Evolutionary conservation across 768 basidiomycete species (phyloP), one percentile per base, ranked within the genome.

Genomic region (Rhizopogon sp.): DNA sequence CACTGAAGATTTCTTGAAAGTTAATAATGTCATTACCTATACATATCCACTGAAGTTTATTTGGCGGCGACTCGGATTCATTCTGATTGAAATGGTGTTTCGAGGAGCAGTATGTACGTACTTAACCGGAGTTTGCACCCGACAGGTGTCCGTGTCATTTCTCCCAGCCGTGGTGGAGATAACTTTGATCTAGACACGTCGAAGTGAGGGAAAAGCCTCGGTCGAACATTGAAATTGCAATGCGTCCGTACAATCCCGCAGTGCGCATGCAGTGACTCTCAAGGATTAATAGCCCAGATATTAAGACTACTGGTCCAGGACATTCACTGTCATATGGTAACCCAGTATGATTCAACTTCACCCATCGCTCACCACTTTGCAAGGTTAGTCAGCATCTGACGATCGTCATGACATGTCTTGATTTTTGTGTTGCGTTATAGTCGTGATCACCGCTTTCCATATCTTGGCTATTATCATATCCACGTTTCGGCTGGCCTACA

Each of bases 401-500:
- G 7, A 43, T 6, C 42, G 6, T 43, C 22, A 43, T 25, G 42
- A 20, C 22, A 14, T 13, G 42, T 25, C 42, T 25, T 43, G 22
- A 43, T 14, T 1, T 11, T 4, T 25, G 11, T 25, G 6, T 43
- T 43, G 42, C 10, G 22, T 25, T 20, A 43, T 33, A 33, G 42
- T 25, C 42, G 3, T 22, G 13, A 22, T 43, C 22, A 43, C 42
- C 2, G 29, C 40, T 25, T 46, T 57, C 44, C 56, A 57, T 39
- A 39, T 35, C 20, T 31, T 39, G 14, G 33, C 52, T 39, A 37
- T 57, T 16, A 28, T 20, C 16, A 31, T 49, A 39, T 40, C 56
- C 11, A 33, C 17, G 40, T 53, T 44, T 33, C 33, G 56, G 39
- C 25, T 57, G 33, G 45, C 43, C 52, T 56, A 56, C 20, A 37